Conservation (phyloP, 192 early-diverging fungal genomes). For the Phycomyces nitens region DNA sequence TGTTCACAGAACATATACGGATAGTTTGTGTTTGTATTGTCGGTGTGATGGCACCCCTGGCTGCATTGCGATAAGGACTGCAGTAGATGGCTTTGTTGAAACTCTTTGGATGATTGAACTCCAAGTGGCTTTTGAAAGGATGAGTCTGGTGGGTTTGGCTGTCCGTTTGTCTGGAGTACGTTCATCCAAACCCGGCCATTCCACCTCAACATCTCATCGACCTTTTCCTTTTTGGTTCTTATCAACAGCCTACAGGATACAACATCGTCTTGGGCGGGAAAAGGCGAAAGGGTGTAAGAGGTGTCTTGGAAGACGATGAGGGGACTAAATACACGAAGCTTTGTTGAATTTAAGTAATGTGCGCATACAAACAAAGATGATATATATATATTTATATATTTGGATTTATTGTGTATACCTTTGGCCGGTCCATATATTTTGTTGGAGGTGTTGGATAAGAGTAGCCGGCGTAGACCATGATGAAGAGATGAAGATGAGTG, state of each 20-base stretch:
- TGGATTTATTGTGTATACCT: no score
- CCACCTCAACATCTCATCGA: slow-evolving; percentile 16
- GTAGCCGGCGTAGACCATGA: no score
- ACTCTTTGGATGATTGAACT: neutral
- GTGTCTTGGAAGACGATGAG: slow-evolving; percentile 34
- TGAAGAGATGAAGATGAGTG: no score
- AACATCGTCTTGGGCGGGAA: neutral
- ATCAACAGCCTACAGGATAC: slow-evolving; percentile 3
- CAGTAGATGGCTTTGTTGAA: neutral
- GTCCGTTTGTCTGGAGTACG: slow-evolving; percentile 14
- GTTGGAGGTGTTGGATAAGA: no score
- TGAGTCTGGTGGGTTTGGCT: slow-evolving; percentile 7
- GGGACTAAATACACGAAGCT: slow-evolving; percentile 32
- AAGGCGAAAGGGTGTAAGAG: slow-evolving; percentile 3
- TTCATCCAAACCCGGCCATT: slow-evolving; percentile 21
- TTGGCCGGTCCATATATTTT: no score
- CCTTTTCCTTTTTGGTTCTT: slow-evolving; percentile 22
- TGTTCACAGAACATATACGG: neutral
- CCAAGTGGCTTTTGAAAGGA: neutral
- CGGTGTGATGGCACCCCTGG: neutral
- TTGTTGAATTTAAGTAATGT: neutral
- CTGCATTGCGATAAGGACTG: slow-evolving; percentile 1
- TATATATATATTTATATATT: neutral
- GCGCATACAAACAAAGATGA: neutral
- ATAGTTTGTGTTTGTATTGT: neutral